phyloP scores from a whole-genome alignment of 352 stramenopile genomes.

The Phytopythium chamaehyphon region DNA sequence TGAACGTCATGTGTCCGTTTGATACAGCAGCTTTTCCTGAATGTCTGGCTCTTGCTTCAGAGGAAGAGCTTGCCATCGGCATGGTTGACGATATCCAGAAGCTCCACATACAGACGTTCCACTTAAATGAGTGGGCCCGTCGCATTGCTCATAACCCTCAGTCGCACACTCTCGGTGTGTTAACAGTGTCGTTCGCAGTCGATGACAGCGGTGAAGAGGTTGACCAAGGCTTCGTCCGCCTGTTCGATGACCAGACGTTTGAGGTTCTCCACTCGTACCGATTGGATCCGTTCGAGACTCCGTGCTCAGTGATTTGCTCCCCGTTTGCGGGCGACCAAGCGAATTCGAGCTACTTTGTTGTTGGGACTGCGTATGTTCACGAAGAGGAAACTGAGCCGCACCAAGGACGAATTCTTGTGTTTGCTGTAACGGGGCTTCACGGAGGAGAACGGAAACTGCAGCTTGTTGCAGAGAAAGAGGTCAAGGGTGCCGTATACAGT shows the following conservation, averaged over 20 bases:
- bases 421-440: slow-evolving; percentile 77
- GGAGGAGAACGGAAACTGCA: slow-evolving; percentile 82
- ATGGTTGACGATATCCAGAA: slow-evolving; percentile 99
- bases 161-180: slow-evolving; percentile 79
- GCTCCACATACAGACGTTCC: slow-evolving; percentile 97
- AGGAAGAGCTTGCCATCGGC: slow-evolving; percentile 94
- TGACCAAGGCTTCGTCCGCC: slow-evolving; percentile 88
- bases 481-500: slow-evolving; percentile 95
- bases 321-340: slow-evolving; percentile 77
- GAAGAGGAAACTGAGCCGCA: slow-evolving; percentile 95
- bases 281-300: slow-evolving; percentile 86
- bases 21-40: slow-evolving; percentile 91
- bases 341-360: slow-evolving; percentile 75
- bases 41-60: slow-evolving; percentile 94
- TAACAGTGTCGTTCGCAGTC: slow-evolving; percentile 77
- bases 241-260: slow-evolving; percentile 97
- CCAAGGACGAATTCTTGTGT: slow-evolving; percentile 93
- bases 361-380: slow-evolving; percentile 91
- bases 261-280: slow-evolving; percentile 87
- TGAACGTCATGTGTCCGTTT: slow-evolving; percentile 93
- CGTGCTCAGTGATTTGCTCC: slow-evolving; percentile 79
- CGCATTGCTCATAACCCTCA: slow-evolving; percentile 86
- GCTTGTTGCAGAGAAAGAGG: slow-evolving; percentile 90
- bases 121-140: slow-evolving; percentile 91
- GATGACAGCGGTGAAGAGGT: slow-evolving; percentile 84